phyloP scores from a whole-genome alignment of 768 basidiomycete species.

The Leucocoprinus sp. region DNA sequence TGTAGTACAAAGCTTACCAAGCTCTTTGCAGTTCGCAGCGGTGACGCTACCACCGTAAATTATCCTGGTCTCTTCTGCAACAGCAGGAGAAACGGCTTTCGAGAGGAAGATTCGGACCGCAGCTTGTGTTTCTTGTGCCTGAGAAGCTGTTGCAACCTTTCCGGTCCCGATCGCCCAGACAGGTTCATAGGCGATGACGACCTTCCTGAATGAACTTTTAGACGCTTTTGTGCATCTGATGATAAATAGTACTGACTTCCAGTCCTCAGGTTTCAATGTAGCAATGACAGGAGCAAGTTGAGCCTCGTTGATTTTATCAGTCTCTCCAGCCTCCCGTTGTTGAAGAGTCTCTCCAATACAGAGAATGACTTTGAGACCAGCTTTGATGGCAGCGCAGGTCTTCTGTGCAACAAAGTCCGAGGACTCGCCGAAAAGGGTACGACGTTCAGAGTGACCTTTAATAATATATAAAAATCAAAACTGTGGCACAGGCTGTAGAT shows the following conservation, averaged over 20 bases:
- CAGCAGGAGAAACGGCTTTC: slow-evolving; percentile 52
- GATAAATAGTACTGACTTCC: slow-evolving; percentile 51
- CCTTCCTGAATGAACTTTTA: slow-evolving; percentile 39
- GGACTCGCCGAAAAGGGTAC: slow-evolving; percentile 85
- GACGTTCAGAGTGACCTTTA: slow-evolving; percentile 91
- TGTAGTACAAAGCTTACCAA: slow-evolving; percentile 45
- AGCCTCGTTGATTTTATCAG: slow-evolving; percentile 68
- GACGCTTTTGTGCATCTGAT: neutral
- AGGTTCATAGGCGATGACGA: slow-evolving; percentile 95
- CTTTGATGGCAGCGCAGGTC: slow-evolving; percentile 73
- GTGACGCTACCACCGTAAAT: slow-evolving; percentile 96
- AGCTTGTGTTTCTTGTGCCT: slow-evolving; percentile 89
- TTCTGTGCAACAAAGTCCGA: slow-evolving; percentile 79
- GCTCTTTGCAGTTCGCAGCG: slow-evolving; percentile 80
- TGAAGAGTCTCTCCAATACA: slow-evolving; percentile 93
- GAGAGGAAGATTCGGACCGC: slow-evolving; percentile 73
- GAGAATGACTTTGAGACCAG: slow-evolving; percentile 79
- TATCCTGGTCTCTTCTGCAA: slow-evolving; percentile 71
- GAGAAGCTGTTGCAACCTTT: slow-evolving; percentile 84
- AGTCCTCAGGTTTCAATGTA: slow-evolving; percentile 54
- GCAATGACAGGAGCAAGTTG: slow-evolving; percentile 76
- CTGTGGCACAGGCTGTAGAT: no score
- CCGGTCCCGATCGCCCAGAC: slow-evolving; percentile 99
- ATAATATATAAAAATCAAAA: slow-evolving; percentile 1
- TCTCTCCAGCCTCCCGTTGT: slow-evolving; percentile 75